Percentiles rank a stretch among this genome's conserved stretches.
These are phyloP conservation scores for Stemphylium vesicarium DNA, from an alignment of 2,329 filamentous ascomycete genomes.

Conservation along the genomic window DNA sequence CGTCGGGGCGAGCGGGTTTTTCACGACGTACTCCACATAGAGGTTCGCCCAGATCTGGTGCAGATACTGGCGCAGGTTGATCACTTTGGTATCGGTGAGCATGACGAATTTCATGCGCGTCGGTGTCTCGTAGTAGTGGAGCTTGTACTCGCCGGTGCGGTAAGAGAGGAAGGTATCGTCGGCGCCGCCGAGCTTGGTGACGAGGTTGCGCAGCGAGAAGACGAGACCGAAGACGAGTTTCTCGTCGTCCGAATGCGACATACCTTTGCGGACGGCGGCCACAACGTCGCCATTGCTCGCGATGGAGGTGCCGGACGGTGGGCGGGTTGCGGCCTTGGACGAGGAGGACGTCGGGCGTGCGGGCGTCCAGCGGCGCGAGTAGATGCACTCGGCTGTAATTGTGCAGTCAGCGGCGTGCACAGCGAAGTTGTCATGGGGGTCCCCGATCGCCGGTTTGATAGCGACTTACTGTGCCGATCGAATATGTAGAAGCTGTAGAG, in stretches of 20 bases:
- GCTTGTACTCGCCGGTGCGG: slow-evolving; percentile 92
- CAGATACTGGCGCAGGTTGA: slow-evolving; percentile 90
- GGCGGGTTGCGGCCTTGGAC: slow-evolving; percentile 54
- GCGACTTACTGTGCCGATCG: slow-evolving; percentile 85
- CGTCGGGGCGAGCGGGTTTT: slow-evolving; percentile 66
- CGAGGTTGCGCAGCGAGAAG: slow-evolving; percentile 96
- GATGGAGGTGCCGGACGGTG: slow-evolving; percentile 57
- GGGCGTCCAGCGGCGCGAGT: slow-evolving; percentile 81
- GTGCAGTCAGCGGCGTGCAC: slow-evolving; percentile 25
- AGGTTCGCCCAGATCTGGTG: slow-evolving; percentile 99
- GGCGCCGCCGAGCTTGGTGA: slow-evolving; percentile 88
- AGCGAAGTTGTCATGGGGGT: background rate
- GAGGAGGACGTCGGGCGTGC: slow-evolving; percentile 55
- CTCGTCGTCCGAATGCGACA: slow-evolving; percentile 78
- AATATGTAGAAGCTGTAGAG: slow-evolving; percentile 99
- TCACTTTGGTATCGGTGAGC: slow-evolving; percentile 86
- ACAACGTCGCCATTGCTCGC: slow-evolving; percentile 52
- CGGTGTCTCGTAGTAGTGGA: slow-evolving; percentile 98
- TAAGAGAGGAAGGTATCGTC: slow-evolving; percentile 94
- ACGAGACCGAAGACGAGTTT: slow-evolving; percentile 98
- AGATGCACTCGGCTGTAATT: slow-evolving; percentile 88
- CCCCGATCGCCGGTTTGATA: background rate
- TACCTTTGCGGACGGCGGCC: slow-evolving; percentile 44
- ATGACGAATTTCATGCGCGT: slow-evolving; percentile 96
- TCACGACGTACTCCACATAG: slow-evolving; percentile 89